phyloP scores from a whole-genome alignment of 495 filamentous ascomycete genomes.

The Xylona heveae region DNA sequence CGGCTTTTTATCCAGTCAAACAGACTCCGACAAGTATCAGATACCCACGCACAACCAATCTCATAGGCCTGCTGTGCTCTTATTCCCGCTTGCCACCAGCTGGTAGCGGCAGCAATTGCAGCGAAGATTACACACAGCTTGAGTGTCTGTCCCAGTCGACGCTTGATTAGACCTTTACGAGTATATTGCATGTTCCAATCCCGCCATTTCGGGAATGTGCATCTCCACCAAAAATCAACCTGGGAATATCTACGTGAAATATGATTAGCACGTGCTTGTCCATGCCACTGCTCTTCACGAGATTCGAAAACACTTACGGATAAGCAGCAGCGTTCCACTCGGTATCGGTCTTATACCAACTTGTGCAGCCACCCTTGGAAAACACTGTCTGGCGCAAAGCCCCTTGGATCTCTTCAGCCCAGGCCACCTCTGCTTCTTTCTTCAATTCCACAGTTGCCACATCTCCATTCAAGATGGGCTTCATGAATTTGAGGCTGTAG shows the following conservation, averaged over 20 bases:
- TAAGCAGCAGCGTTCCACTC: constrained; percentile 40
- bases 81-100: no score
- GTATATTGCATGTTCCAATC: constrained; percentile 34
- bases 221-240: constrained; percentile 24
- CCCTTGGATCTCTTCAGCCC: constrained; percentile 30
- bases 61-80: no score
- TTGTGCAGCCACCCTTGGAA: constrained; percentile 27
- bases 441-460: constrained; percentile 20
- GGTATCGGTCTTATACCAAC: constrained; percentile 32
- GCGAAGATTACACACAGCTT: neutral
- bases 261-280: constrained; percentile 1
- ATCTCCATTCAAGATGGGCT: constrained; percentile 24
- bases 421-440: constrained; percentile 30
- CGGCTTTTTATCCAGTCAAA: no score
- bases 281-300: neutral
- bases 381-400: constrained; percentile 30
- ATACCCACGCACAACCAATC: no score
- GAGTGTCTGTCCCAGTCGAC: neutral
- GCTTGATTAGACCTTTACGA: constrained; percentile 18
- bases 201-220: constrained; percentile 31
- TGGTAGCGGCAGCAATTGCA: no score
- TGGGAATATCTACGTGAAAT: constrained; percentile 23
- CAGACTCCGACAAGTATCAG: no score
- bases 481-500: constrained; percentile 27
- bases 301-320: constrained; percentile 23